Percentiles rank a stretch among this genome's conserved stretches.
These are phyloP conservation scores for Mortierella sp. DNA, from an alignment of 371 early-diverging fungal species.

Conservation along the genomic window DNA sequence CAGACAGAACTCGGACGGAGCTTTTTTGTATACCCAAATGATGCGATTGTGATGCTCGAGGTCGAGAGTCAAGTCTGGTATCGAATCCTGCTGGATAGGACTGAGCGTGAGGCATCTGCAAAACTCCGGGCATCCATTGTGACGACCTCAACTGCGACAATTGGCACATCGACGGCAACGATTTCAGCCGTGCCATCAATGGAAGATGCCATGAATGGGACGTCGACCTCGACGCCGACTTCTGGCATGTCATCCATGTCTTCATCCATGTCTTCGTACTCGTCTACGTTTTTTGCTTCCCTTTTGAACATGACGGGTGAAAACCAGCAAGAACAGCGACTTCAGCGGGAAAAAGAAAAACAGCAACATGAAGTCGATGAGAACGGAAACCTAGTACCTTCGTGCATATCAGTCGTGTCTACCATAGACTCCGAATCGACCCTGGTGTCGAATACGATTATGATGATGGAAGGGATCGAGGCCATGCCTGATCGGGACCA, in stretches of 20 bases:
- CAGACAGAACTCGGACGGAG: conserved; percentile 63
- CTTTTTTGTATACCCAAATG: conserved; percentile 72
- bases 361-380: neutral
- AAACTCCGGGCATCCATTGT: neutral
- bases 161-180: neutral
- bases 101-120: neutral
- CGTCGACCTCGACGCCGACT: neutral
- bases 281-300: conserved; percentile 44
- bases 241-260: conserved; percentile 33
- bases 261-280: conserved; percentile 29
- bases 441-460: too few species aligned
- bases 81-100: conserved; percentile 31
- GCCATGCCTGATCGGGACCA: conserved; percentile 8
- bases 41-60: conserved; percentile 59
- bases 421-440: too few species aligned
- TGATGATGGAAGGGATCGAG: conserved; percentile 43
- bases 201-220: neutral
- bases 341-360: neutral
- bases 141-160: neutral
- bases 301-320: conserved; percentile 26
- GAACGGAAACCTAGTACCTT: neutral
- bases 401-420: too few species aligned
- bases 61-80: conserved; percentile 54
- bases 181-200: conserved; percentile 1
- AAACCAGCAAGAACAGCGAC: conserved; percentile 1